Percentiles rank a stretch among this genome's conserved stretches.
Evolutionary conservation across 768 basidiomycete genomes (phyloP).

Genomic region (Thelephora aurantiotincta): DNA sequence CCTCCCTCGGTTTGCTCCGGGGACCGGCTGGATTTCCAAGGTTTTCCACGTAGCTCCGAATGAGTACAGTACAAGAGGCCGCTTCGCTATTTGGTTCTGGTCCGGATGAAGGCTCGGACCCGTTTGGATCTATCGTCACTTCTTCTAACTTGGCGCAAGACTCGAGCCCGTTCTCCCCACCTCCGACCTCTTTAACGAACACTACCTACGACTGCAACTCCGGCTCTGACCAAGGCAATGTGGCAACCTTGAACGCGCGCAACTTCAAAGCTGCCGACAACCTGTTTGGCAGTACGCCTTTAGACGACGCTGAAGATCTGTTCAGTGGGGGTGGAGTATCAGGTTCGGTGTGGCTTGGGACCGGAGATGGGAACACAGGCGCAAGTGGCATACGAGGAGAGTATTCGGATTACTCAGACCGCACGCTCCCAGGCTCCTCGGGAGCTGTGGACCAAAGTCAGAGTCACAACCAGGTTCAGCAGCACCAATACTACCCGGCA

Average conservation of each 20-base stretch:
- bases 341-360: too few species aligned
- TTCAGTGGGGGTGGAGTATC: too few species aligned
- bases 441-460: too few species aligned
- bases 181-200: too few species aligned
- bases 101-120: constrained; percentile 29
- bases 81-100: constrained; percentile 67
- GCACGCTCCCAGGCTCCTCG: too few species aligned
- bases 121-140: constrained; percentile 17
- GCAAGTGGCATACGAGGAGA: too few species aligned
- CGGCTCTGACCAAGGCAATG: background rate
- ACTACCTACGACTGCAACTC: background rate
- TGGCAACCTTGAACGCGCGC: background rate
- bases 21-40: constrained; percentile 7
- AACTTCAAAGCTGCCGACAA: background rate
- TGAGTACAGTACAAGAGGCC: constrained; percentile 64
- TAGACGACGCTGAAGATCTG: background rate
- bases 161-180: too few species aligned
- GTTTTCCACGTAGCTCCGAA: constrained; percentile 16
- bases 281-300: background rate
- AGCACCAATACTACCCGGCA: too few species aligned
- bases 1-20: constrained; percentile 5
- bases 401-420: too few species aligned
- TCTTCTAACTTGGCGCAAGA: background rate
- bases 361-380: too few species aligned
- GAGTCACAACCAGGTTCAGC: too few species aligned